These are phyloP conservation scores for Fusarium drepaniforme DNA, from an alignment of 2,329 filamentous ascomycete species.

Conservation along the genomic window DNA sequence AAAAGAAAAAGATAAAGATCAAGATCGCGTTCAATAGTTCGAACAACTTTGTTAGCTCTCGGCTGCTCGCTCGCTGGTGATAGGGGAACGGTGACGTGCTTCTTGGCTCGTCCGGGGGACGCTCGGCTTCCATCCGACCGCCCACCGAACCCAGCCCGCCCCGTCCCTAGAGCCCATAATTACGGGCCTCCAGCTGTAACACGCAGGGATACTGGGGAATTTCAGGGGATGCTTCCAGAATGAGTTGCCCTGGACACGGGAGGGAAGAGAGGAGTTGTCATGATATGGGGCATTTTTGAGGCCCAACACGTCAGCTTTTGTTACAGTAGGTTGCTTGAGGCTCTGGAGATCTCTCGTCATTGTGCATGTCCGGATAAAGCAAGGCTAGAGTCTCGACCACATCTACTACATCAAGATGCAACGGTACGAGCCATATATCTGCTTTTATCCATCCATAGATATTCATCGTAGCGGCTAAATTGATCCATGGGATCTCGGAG, in stretches of 20 bases:
- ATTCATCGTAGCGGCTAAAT: slow-evolving; percentile 7
- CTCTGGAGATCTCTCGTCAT: slow-evolving; percentile 14
- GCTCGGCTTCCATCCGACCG: slow-evolving; percentile 42
- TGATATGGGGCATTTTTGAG: slow-evolving; percentile 13
- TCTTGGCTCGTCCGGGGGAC: slow-evolving; percentile 26
- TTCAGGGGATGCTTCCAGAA: background rate
- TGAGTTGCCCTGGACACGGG: slow-evolving; percentile 3
- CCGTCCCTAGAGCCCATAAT: slow-evolving; percentile 30
- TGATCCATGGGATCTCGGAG: slow-evolving; percentile 19
- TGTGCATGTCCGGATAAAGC: slow-evolving; percentile 10
- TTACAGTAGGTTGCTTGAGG: background rate
- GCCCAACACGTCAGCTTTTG: slow-evolving; percentile 20
- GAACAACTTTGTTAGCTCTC: slow-evolving; percentile 3
- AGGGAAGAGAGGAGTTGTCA: slow-evolving; percentile 5
- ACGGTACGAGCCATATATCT: background rate
- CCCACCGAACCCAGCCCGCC: slow-evolving; percentile 32
- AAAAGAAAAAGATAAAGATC: slow-evolving; percentile 6
- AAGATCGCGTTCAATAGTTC: slow-evolving; percentile 3
- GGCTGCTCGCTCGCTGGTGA: slow-evolving; percentile 13
- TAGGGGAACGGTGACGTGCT: slow-evolving; percentile 43
- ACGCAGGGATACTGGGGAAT: background rate
- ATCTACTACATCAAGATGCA: background rate
- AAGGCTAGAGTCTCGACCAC: no score
- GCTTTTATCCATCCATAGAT: background rate
- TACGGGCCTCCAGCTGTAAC: slow-evolving; percentile 2